Evolutionary conservation across 805 yeast genomes (phyloP), one percentile per base, ranked within the genome.

Genomic region (Barnettozyma vustinii): DNA sequence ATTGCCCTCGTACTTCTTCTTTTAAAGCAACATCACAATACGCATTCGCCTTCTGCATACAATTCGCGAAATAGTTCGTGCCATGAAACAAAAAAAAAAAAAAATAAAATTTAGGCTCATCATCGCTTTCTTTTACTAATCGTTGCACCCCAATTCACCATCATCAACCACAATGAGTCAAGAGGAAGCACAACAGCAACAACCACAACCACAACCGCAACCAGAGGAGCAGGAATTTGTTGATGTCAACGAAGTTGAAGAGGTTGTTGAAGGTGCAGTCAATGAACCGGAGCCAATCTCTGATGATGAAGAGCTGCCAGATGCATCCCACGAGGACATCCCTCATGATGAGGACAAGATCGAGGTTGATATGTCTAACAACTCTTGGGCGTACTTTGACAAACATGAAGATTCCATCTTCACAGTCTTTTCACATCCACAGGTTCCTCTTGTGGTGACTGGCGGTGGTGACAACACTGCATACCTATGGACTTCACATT

Each of bases 391-490:
- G 0, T 94, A 88, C 66, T 94, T 94, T 65, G 99, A 94, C 63
- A 76, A 77, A 56, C 99, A 94, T 63, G 75, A 78, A 48, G 99
- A 94, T 66, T 88, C 97, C 2, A 79, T 92, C 4, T 92, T 86
- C 67, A 74, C 86, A 13, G 74, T 94, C n/a, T 79, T 87, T 44
- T 71, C 82, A 7, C 97, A 94, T 64, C 97, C 97, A 37, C 74
- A 74, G 7, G 73, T 90, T 51, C 97, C 97, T 16, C 66, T 84
- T 65, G 94, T 87, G 9, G 84, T 83, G n/a, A 77, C 92, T 20
- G 99, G 99, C 27, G 98, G 97, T 39, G 98, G 96, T 51, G 99
- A 94, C 66, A 83, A 92, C 65, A 73, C 80, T 23, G 97, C 91
- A 1, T 87, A 80, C 63, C 64, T 94, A 59, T 94, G 98, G 98